A percentile compares a stretch with the other conserved stretches of the same genome.
These are phyloP conservation scores for Cyberlindnera nakhonratchasimensis DNA, from an alignment of 805 yeast species.

Conservation along the genomic window DNA sequence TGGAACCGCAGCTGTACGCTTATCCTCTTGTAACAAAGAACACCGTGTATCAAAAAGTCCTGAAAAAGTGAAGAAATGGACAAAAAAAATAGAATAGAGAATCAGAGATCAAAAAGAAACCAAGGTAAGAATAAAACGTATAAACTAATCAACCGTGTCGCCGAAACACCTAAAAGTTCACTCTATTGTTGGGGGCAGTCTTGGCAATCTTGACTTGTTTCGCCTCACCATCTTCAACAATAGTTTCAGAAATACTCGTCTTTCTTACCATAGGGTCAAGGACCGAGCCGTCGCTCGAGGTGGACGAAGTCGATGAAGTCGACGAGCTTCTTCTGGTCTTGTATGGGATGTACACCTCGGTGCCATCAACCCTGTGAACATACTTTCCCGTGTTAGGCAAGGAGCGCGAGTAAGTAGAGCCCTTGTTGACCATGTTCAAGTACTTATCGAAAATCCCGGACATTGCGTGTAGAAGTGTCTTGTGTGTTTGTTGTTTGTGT, in stretches of 20 bases:
- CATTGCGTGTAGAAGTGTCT: slow-evolving; percentile 16
- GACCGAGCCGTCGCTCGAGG: slow-evolving; percentile 7
- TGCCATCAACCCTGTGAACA: slow-evolving; percentile 17
- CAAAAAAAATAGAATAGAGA: neutral
- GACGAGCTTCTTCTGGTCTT: slow-evolving; percentile 25
- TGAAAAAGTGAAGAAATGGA: no score
- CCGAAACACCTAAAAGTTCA: no score
- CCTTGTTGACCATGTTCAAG: slow-evolving; percentile 23
- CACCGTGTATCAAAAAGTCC: no score
- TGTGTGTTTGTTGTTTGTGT: neutral
- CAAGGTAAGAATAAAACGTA: no score
- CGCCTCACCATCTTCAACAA: slow-evolving; percentile 5
- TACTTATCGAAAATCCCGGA: slow-evolving; percentile 32
- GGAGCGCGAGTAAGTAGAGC: slow-evolving; percentile 19
- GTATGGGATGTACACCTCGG: slow-evolving; percentile 21
- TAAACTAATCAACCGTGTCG: no score
- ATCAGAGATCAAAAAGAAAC: no score
- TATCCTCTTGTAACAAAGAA: no score
- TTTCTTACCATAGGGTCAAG: slow-evolving; percentile 5
- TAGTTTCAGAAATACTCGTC: slow-evolving; percentile 4
- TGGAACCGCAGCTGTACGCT: no score
- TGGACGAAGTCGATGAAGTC: slow-evolving; percentile 15
- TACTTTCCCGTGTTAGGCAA: slow-evolving; percentile 20
- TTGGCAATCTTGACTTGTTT: slow-evolving; percentile 11
- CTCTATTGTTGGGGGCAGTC: slow-evolving; percentile 24